Evolutionary conservation across 129 eudicot species (phyloP).

Genomic region (Helianthus annuus): DNA sequence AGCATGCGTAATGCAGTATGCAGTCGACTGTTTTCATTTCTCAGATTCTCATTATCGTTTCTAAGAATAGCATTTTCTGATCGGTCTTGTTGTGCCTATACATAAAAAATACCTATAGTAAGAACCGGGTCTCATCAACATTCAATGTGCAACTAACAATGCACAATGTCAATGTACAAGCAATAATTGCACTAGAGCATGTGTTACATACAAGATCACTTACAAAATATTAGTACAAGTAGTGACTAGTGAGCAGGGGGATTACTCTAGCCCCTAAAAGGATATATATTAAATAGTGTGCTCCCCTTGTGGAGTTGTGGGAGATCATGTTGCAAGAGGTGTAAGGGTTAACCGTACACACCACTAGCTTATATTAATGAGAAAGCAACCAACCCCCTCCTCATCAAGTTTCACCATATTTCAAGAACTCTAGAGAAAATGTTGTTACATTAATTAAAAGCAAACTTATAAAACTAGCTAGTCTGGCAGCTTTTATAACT

Average conservation of each 20-base stretch:
- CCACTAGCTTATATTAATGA: constrained; percentile 53
- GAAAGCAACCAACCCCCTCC: constrained; percentile 41
- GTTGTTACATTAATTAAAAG: constrained; percentile 17
- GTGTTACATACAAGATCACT: neutral
- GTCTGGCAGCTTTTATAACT: constrained; percentile 4
- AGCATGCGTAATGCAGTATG: constrained; percentile 68
- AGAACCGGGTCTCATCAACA: neutral
- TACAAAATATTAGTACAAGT: neutral
- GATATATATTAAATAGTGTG: constrained; percentile 40
- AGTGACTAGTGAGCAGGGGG: constrained; percentile 12
- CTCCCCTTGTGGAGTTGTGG: constrained; percentile 38
- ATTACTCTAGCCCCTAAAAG: constrained; percentile 39
- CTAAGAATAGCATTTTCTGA: constrained; percentile 74
- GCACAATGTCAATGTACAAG: constrained; percentile 18
- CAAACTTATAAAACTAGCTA: constrained; percentile 13
- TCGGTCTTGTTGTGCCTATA: constrained; percentile 95
- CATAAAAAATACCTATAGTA: neutral
- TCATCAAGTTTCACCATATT: neutral
- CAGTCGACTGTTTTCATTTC: constrained; percentile 75
- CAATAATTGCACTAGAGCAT: constrained; percentile 16
- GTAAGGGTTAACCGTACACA: constrained; percentile 57
- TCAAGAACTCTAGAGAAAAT: constrained; percentile 10
- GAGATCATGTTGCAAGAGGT: constrained; percentile 41
- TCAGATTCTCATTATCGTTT: constrained; percentile 72
- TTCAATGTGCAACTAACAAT: constrained; percentile 14